These are phyloP conservation scores for Lactarius quietus DNA, from an alignment of 768 basidiomycete genomes.

Conservation along the genomic window DNA sequence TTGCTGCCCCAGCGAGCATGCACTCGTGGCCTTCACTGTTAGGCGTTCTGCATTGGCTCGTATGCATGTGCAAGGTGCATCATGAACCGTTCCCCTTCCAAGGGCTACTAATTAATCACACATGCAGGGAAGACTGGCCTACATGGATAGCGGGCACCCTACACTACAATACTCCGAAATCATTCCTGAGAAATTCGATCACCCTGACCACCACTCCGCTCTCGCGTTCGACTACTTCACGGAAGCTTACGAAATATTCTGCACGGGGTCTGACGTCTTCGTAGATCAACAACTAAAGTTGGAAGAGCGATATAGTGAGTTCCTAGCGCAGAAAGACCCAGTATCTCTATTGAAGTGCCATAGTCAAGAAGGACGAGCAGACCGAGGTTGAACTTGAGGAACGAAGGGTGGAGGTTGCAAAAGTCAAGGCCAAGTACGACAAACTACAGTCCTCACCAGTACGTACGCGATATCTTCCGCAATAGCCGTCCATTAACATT, in stretches of 20 bases:
- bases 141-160: constrained; percentile 60
- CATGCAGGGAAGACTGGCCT: constrained; percentile 37
- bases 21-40: constrained; percentile 90
- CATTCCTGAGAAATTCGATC: constrained; percentile 73
- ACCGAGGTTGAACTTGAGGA: constrained; percentile 61
- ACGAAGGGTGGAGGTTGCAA: constrained; percentile 45
- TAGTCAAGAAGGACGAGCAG: constrained; percentile 71
- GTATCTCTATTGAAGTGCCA: neutral
- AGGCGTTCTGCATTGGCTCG: constrained; percentile 91
- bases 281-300: constrained; percentile 64
- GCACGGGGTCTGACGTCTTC: constrained; percentile 65
- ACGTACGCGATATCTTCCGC: constrained; percentile 23
- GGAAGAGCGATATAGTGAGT: constrained; percentile 73
- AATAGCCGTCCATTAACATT: constrained; percentile 1
- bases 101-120: neutral
- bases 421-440: constrained; percentile 50
- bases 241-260: constrained; percentile 63
- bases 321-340: neutral
- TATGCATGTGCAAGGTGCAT: constrained; percentile 75
- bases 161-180: constrained; percentile 58
- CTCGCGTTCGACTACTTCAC: constrained; percentile 74
- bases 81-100: constrained; percentile 1
- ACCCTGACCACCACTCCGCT: constrained; percentile 67
- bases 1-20: constrained; percentile 84
- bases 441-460: constrained; percentile 64